phyloP scores from a whole-genome alignment of 2,329 filamentous ascomycete species.

The Sporothrix euskadiensis region DNA sequence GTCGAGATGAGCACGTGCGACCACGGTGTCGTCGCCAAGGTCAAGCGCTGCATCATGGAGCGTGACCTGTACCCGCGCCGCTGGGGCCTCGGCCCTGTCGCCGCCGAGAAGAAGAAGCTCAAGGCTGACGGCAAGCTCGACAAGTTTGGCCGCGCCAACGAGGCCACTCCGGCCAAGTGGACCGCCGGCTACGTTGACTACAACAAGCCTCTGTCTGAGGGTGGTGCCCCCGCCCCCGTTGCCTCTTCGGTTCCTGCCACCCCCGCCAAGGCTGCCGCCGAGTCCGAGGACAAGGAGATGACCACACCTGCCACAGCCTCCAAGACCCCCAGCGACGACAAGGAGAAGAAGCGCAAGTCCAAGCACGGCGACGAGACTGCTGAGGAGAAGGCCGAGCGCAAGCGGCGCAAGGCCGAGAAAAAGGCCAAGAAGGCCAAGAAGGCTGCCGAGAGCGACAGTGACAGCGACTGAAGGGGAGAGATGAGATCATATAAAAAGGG shows the following conservation, averaged over 20 bases:
- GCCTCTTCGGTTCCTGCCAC: constrained; percentile 45
- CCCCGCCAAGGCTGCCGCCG: constrained; percentile 34
- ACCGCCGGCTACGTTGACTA: constrained; percentile 90
- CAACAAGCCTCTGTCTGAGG: constrained; percentile 55
- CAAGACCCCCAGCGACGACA: constrained; percentile 40
- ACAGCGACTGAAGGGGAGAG: constrained; percentile 28
- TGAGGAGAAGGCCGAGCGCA: constrained; percentile 57
- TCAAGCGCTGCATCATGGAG: constrained; percentile 99
- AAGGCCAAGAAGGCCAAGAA: constrained; percentile 37
- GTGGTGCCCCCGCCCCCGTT: constrained; percentile 47
- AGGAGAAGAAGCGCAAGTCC: constrained; percentile 72
- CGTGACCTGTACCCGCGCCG: constrained; percentile 93
- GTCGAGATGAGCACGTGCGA: constrained; percentile 96
- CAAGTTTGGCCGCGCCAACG: constrained; percentile 93
- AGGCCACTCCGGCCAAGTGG: constrained; percentile 92
- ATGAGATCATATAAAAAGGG: neutral
- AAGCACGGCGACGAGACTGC: constrained; percentile 76
- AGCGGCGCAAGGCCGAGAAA: constrained; percentile 40
- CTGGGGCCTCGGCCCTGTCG: constrained; percentile 94
- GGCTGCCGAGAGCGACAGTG: constrained; percentile 34
- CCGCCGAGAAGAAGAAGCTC: constrained; percentile 98
- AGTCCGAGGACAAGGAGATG: constrained; percentile 30
- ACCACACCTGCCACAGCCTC: constrained; percentile 34
- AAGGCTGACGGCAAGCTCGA: constrained; percentile 97
- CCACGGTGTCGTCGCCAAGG: constrained; percentile 96